A percentile compares a stretch with the other conserved stretches of the same genome.
These are phyloP conservation scores for Ophiostoma sp. DNA, from an alignment of 2,329 filamentous ascomycete species.

Conservation along the genomic window DNA sequence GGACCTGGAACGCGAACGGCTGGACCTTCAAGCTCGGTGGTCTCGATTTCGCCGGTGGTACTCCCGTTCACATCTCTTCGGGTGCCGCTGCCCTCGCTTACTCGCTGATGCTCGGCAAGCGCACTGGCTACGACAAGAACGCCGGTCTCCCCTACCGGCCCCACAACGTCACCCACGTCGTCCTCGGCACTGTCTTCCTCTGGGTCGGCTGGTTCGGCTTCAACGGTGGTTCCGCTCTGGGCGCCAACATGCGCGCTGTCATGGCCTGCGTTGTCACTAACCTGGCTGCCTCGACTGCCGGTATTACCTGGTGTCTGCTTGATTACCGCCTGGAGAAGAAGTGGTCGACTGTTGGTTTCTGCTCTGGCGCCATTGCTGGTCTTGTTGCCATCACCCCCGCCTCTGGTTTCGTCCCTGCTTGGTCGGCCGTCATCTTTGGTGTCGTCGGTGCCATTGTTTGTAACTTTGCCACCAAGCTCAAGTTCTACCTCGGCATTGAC, in stretches of 20 bases:
- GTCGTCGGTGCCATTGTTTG: constrained; percentile 73
- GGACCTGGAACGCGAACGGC: constrained; percentile 85
- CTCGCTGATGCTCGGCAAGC: constrained; percentile 86
- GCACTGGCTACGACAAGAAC: constrained; percentile 73
- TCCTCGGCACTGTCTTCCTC: constrained; percentile 88
- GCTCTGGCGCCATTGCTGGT: constrained; percentile 83
- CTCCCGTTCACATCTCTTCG: constrained; percentile 84
- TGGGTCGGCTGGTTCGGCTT: constrained; percentile 97
- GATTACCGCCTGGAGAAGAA: constrained; percentile 88
- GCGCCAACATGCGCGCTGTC: constrained; percentile 79
- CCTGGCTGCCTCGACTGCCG: constrained; percentile 77
- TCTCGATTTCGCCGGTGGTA: constrained; percentile 86
- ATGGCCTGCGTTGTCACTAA: constrained; percentile 89
- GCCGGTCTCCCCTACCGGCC: constrained; percentile 89
- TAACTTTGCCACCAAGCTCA: constrained; percentile 90
- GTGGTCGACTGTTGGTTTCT: constrained; percentile 93
- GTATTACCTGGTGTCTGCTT: constrained; percentile 84
- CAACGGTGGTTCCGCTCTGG: constrained; percentile 81
- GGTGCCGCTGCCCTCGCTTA: constrained; percentile 84
- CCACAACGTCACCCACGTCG: constrained; percentile 90
- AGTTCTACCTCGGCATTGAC: constrained; percentile 78
- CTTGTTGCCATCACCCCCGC: constrained; percentile 87
- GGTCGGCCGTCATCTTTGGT: constrained; percentile 80
- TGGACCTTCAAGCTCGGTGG: constrained; percentile 81
- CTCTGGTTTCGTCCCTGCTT: constrained; percentile 79